Base-by-base conservation (phyloP, 768 basidiomycete species). In the Multifurca ochricompacta region DNA sequence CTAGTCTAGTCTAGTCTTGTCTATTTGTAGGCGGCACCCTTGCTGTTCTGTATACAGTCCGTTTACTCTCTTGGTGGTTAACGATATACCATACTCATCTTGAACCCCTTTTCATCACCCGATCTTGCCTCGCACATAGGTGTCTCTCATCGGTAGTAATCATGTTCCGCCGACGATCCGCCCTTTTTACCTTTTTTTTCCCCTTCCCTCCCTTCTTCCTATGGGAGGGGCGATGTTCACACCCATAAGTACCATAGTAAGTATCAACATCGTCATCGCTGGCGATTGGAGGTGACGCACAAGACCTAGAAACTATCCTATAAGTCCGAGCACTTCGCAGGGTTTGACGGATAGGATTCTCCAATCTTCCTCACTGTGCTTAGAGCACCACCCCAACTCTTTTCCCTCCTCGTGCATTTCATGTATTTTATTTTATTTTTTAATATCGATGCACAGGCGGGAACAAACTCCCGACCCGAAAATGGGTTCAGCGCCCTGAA, bases 301-400 rank as follows among this genome's bases (percentile, higher is more conserved):
- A n/a, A n/a, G 40, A 18, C 34, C 14, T 13, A 36, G 46, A 39
- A 19, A 25, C 10, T 16, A 30, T 40, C 27, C 18, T n/a, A n/a
- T n/a, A n/a, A 23, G 6, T 40, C 54, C 54, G 54, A 44, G 43
- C 18, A 51, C 49, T n/a, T 56, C 54, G 54, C 51, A 47, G 32
- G 18, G 19, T 52, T 40, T 35, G 41, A 45, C 10, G n/a, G n/a
- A n/a, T n/a, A n/a, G n/a, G n/a, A n/a, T n/a, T n/a, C n/a, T n/a
- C n/a, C n/a, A n/a, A n/a, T n/a, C n/a, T n/a, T n/a, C n/a, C n/a
- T n/a, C n/a, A n/a, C n/a, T n/a, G n/a, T n/a, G n/a, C n/a, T n/a
- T n/a, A n/a, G n/a, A n/a, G n/a, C n/a, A n/a, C n/a, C n/a, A n/a
- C n/a, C n/a, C n/a, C n/a, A n/a, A n/a, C n/a, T n/a, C n/a, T n/a